A percentile compares a stretch with the other conserved stretches of the same genome.
These are phyloP conservation scores for Trametes punicea DNA, from an alignment of 768 basidiomycete genomes.

Conservation along the genomic window DNA sequence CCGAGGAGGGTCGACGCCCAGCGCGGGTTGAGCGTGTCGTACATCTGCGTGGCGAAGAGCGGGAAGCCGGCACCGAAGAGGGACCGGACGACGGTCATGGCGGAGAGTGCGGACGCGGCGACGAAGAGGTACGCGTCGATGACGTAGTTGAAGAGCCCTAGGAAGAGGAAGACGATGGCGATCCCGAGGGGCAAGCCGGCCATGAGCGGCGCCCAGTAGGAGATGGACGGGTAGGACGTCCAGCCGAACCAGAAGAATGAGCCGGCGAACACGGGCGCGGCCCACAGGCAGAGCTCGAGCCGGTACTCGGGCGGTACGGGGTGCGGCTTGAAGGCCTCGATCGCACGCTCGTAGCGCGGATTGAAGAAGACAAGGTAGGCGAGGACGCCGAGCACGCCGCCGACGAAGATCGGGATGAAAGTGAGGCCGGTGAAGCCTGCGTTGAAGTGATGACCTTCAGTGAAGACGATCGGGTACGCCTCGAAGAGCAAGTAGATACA, in stretches of 20 bases:
- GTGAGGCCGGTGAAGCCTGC: conserved; percentile 54
- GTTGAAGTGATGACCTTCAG: conserved; percentile 48
- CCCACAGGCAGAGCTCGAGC: conserved; percentile 47
- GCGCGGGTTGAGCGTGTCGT: conserved; percentile 42
- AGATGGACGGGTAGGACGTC: conserved; percentile 54
- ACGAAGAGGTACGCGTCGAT: conserved; percentile 59
- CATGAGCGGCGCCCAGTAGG: conserved; percentile 52
- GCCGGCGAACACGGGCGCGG: conserved; percentile 47
- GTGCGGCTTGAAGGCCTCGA: conserved; percentile 42
- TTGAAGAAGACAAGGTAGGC: conserved; percentile 47
- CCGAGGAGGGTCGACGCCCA: conserved; percentile 63
- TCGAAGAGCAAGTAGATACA: conserved; percentile 60
- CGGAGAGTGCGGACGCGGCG: conserved; percentile 57
- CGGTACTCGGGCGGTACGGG: conserved; percentile 65
- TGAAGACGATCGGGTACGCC: conserved; percentile 65
- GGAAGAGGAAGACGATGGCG: conserved; percentile 54
- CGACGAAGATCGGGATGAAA: conserved; percentile 59
- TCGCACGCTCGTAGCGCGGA: conserved; percentile 46
- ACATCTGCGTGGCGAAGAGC: conserved; percentile 43
- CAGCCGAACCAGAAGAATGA: conserved; percentile 74
- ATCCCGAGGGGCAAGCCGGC: conserved; percentile 50
- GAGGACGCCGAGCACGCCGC: conserved; percentile 30
- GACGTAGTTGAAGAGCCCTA: conserved; percentile 57
- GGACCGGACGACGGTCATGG: conserved; percentile 49
- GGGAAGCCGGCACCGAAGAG: conserved; percentile 32